Conservation (phyloP, 2,329 filamentous ascomycete genomes). For the Furcasterigmium furcatum region DNA sequence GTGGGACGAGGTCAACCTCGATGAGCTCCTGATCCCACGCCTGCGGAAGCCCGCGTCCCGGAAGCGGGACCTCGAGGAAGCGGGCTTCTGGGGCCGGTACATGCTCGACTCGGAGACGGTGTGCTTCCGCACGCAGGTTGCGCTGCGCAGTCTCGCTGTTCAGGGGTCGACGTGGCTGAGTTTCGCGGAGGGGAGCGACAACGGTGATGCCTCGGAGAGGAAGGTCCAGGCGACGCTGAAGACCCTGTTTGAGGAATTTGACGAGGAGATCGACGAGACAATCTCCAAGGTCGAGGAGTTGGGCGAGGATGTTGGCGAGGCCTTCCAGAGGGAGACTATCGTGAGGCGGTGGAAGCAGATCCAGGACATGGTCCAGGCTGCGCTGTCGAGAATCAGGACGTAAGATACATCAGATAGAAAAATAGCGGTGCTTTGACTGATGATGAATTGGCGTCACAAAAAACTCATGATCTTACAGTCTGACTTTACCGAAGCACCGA, state of each 20-base stretch:
- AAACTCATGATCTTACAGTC: too few relatives aligned
- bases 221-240: constrained; percentile 31
- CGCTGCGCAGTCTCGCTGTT: constrained; percentile 36
- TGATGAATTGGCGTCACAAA: too few relatives aligned
- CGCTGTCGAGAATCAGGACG: constrained; percentile 26
- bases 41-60: constrained; percentile 24
- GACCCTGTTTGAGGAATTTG: constrained; percentile 32
- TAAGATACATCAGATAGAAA: not conserved
- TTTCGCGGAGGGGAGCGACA: constrained; percentile 43
- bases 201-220: constrained; percentile 37
- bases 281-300: constrained; percentile 24
- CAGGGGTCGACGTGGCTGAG: constrained; percentile 36
- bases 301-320: constrained; percentile 19
- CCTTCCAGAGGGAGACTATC: constrained; percentile 33
- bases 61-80: constrained; percentile 35
- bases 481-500: too few relatives aligned
- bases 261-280: constrained; percentile 23
- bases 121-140: constrained; percentile 55
- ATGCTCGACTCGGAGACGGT: constrained; percentile 44
- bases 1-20: constrained; percentile 49
- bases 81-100: constrained; percentile 48
- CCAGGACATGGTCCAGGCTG: constrained; percentile 27
- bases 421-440: not conserved
- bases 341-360: constrained; percentile 40
- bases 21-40: constrained; percentile 40